Evolutionary conservation across 2,329 filamentous ascomycete species (phyloP).

Genomic region (Neocatenulostroma microsporum): DNA sequence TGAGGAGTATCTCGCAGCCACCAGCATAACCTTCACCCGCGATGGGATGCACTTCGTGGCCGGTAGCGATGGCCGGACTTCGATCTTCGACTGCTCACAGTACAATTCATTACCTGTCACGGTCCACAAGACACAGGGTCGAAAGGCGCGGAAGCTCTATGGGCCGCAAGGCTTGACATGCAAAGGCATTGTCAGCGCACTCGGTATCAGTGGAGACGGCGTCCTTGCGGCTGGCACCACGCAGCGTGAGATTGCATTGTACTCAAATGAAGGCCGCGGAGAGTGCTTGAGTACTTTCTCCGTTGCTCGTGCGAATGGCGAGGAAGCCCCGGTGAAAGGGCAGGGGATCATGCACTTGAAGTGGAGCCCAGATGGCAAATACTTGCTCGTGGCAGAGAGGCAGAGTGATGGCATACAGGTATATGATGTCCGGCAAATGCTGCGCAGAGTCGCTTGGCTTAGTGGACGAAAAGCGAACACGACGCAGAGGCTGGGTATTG

Average conservation of each 20-base stretch:
- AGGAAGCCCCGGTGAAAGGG: slow-evolving; percentile 31
- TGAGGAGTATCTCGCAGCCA: slow-evolving; percentile 49
- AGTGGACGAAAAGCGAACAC: slow-evolving; percentile 37
- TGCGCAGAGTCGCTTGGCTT: slow-evolving; percentile 45
- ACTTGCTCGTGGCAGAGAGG: slow-evolving; percentile 52
- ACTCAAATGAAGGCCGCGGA: slow-evolving; percentile 43
- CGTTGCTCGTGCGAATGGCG: slow-evolving; percentile 19
- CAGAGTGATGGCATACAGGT: slow-evolving; percentile 49
- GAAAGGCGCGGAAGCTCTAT: slow-evolving; percentile 32
- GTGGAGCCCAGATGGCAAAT: slow-evolving; percentile 52
- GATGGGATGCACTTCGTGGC: slow-evolving; percentile 49
- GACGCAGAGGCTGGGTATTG: slow-evolving; percentile 50
- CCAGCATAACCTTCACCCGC: slow-evolving; percentile 47
- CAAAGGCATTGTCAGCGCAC: slow-evolving; percentile 49
- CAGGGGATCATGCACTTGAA: slow-evolving; percentile 48
- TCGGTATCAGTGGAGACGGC: slow-evolving; percentile 42
- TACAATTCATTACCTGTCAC: slow-evolving; percentile 41
- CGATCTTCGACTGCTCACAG: slow-evolving; percentile 49
- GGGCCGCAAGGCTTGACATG: slow-evolving; percentile 40
- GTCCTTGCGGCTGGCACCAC: slow-evolving; percentile 53
- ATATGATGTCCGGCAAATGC: slow-evolving; percentile 52
- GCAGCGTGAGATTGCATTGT: slow-evolving; percentile 49
- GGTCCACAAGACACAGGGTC: slow-evolving; percentile 26
- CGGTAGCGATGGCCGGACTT: slow-evolving; percentile 47
- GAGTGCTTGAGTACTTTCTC: slow-evolving; percentile 45